These are phyloP conservation scores for Hymenoscyphus occultus DNA, from an alignment of 2,329 filamentous ascomycete species.

Conservation along the genomic window DNA sequence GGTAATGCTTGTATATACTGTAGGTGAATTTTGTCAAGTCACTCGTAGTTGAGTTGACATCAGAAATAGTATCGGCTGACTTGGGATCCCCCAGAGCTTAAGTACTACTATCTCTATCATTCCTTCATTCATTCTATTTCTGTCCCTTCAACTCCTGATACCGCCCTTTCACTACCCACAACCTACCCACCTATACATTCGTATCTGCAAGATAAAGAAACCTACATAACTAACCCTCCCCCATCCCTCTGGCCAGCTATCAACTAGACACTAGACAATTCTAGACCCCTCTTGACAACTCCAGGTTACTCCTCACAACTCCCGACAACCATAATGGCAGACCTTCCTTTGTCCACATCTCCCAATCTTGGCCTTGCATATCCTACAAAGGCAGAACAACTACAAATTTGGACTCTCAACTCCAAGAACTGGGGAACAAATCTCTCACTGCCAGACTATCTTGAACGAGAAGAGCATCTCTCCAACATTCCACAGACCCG, in stretches of 20 bases:
- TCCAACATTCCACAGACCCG: constrained; percentile 55
- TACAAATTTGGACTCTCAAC: constrained; percentile 53
- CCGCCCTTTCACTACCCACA: neutral
- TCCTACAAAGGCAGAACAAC: constrained; percentile 55
- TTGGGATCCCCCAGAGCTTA: neutral
- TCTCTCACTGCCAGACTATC: constrained; percentile 53
- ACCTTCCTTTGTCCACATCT: constrained; percentile 29
- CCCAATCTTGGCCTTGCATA: constrained; percentile 48
- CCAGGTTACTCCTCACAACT: constrained; percentile 7
- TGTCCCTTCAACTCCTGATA: neutral
- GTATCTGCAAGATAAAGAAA: neutral
- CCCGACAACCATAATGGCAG: constrained; percentile 5
- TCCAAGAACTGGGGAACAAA: constrained; percentile 57
- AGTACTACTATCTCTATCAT: too few relatives aligned
- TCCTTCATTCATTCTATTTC: constrained; percentile 8
- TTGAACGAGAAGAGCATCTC: constrained; percentile 57
- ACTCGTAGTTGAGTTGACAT: neutral
- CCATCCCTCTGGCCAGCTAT: neutral
- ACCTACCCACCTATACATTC: neutral
- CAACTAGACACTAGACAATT: neutral
- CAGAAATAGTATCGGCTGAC: constrained; percentile 7
- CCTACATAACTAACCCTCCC: neutral
- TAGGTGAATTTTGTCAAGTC: neutral
- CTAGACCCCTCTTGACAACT: neutral
- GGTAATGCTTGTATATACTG: neutral